Evolutionary conservation across 163 green algal genomes (phyloP), one percentile per base, ranked within the genome.

Genomic region (Volvox carteri): DNA sequence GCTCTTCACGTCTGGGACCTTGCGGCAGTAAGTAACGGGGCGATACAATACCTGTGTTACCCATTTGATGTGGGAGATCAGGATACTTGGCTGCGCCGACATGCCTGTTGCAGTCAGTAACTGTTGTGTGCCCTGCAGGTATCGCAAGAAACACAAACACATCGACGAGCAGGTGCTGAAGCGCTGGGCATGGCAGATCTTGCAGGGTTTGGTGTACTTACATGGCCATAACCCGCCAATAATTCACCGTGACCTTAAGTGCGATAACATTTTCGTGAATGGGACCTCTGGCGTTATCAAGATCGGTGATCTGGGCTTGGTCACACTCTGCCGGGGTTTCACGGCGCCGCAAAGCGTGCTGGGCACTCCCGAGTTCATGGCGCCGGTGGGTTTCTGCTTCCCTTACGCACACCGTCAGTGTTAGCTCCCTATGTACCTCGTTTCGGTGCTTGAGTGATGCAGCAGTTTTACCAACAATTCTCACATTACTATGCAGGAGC

Each of bases 171-270:
- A 99, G 86, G 98, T 99, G 62, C 92, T 99, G 9, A 99, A 99
- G 94, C 96, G 96, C 30, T 99, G 98, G 98, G 97, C 96, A 9
- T 98, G 97, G 94, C 98, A 99, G 93, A 99, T 99, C 48, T 94
- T 99, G 89, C 97, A 97, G 79, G 98, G 98, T 11, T 94, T 99
- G 67, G 95, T 99, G 8, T 99, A 99, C 90, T 95, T 99, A 81
- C 98, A 99, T 89, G 97, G 96, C n/a, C 98, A 99, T 92, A 96
- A 97, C 19, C 98, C 98, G 1, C 97, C 98, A 60, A 99, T 99
- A 92, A 99, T 99, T 86, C 98, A 99, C 95, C 91, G 96, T 75
- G 96, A 98, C 92, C 94, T 99, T 44, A 99, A 99, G 91, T 99
- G 96, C 86, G 97, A 99, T 92, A 99, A 99, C 91, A 99, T 99